Evolutionary conservation across 208 protist genomes (phyloP), one percentile per base, ranked within the genome.

Genomic region (Wallacemonas rigidus): DNA sequence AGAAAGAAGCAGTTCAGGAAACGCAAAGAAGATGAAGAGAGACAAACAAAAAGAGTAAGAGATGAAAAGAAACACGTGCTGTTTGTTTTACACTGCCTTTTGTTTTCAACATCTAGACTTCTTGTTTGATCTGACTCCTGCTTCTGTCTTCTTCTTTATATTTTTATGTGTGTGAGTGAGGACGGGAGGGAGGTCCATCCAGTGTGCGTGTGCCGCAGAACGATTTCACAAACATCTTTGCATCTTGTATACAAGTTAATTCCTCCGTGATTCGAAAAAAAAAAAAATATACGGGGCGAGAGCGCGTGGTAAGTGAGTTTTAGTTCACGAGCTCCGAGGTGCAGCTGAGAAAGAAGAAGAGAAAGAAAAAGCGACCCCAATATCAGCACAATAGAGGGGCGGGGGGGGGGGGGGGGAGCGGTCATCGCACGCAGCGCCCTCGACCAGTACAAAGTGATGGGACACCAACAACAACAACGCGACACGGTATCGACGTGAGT

Each of bases 21-120:
- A 55, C 1, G 69, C 2, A 61, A 61, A 40, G 45, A 75, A 63
- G 38, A 69, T 74, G 8, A 76, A 12, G 71, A 81, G 69, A 62
- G 12, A 26, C 41, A 36, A 58, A 26, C 56, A 47, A 60, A 47
- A 60, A 60, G 40, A 50, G 53, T 53, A 39, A 61, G 8, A 71
- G 2, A 71, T 40, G 26, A 36, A 15, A 58, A 58, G 6, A 58
- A 36, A 36, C 14, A 58, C n/a, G 54, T 36, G 6, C n/a, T 9
- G 14, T 7, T 7, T 15, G 54, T 8, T 50, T 26, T 26, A 26
- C 26, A 26, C 26, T 26, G 26, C 26, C 26, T 26, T 26, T 26
- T 26, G 26, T 26, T 26, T 26, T 26, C 26, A 26, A 26, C 26
- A 26, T 26, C 26, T 26, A 26, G 26, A 26, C 26, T 26, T 26